These are phyloP conservation scores for Peterozyma xylosa DNA, from an alignment of 805 yeast genomes.

Conservation along the genomic window DNA sequence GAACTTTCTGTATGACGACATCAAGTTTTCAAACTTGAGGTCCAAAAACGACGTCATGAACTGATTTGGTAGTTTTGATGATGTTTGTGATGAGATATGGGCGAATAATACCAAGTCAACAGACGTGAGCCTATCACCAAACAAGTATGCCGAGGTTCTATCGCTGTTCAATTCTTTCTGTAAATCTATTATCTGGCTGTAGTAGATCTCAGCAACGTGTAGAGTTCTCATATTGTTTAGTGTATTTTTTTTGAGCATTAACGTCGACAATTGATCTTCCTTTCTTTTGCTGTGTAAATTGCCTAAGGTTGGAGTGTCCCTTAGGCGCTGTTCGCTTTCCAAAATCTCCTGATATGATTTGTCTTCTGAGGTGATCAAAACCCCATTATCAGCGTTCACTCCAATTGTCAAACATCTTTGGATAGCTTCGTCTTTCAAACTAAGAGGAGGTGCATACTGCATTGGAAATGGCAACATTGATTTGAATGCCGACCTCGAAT, in stretches of 20 bases:
- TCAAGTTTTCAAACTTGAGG: conserved; percentile 23
- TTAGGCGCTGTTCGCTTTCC: conserved; percentile 16
- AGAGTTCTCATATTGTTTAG: conserved; percentile 23
- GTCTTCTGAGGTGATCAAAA: conserved; percentile 19
- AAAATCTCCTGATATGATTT: conserved; percentile 16
- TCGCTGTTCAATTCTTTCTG: background rate
- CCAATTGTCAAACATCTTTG: conserved; percentile 24
- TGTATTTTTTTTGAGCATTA: conserved; percentile 18
- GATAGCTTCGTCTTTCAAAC: conserved; percentile 26
- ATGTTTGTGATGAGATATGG: conserved; percentile 24
- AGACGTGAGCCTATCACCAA: conserved; percentile 15
- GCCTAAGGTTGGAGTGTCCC: conserved; percentile 20
- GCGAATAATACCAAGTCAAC: conserved; percentile 33
- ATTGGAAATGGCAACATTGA: conserved; percentile 60
- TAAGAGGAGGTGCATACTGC: conserved; percentile 63
- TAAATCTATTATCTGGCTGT: conserved; percentile 5
- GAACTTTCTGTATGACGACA: conserved; percentile 2
- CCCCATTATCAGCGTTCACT: conserved; percentile 21
- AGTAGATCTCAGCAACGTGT: conserved; percentile 9
- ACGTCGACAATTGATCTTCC: conserved; percentile 13
- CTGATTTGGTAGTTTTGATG: conserved; percentile 29
- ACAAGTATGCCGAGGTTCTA: conserved; percentile 7
- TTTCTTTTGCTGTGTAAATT: conserved; percentile 18
- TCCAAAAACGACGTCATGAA: conserved; percentile 29
- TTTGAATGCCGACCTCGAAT: conserved; percentile 47